These are phyloP conservation scores for Colletotrichum tofieldiae DNA, from an alignment of 2,329 filamentous ascomycete genomes.

Conservation along the genomic window DNA sequence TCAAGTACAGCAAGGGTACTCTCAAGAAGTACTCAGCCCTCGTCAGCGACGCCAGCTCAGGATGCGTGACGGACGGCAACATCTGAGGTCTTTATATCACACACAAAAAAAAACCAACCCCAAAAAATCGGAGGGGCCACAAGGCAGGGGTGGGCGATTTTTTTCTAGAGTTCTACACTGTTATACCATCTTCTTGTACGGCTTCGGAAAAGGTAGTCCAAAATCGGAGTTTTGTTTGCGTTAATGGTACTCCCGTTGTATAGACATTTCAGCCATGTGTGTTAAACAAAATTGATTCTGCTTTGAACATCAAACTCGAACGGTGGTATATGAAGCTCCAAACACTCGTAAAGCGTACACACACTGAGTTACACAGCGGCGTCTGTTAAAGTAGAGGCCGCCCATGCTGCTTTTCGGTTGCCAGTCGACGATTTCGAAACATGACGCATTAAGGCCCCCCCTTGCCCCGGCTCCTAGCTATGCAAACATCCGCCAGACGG, in stretches of 20 bases:
- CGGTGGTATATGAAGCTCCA: slow-evolving; percentile 2
- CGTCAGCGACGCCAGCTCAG: slow-evolving; percentile 72
- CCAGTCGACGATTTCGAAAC: slow-evolving; percentile 16
- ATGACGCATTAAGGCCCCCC: slow-evolving; percentile 13
- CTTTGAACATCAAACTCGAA: not conserved
- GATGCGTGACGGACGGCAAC: slow-evolving; percentile 69
- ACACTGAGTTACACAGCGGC: slow-evolving; percentile 2
- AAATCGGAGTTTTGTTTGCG: slow-evolving; percentile 43
- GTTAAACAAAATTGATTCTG: not conserved
- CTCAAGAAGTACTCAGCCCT: slow-evolving; percentile 78
- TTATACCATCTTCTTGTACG: slow-evolving; percentile 43
- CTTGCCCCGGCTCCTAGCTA: slow-evolving; percentile 44
- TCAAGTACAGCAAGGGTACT: slow-evolving; percentile 75
- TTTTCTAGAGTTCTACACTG: slow-evolving; percentile 36
- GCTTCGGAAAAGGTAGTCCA: slow-evolving; percentile 43
- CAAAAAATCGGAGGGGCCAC: not conserved
- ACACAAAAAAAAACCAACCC: too few relatives aligned
- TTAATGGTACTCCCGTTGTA: slow-evolving; percentile 2
- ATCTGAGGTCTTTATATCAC: slow-evolving; percentile 33
- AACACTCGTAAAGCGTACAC: slow-evolving; percentile 11
- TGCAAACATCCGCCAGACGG: slow-evolving; percentile 41
- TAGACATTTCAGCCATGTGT: not conserved
- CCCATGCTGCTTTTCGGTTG: slow-evolving; percentile 5
- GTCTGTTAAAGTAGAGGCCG: not conserved
- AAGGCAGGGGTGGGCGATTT: not conserved